Conservation (phyloP, 441 rosid species). For the Euphorbia corollata region DNA sequence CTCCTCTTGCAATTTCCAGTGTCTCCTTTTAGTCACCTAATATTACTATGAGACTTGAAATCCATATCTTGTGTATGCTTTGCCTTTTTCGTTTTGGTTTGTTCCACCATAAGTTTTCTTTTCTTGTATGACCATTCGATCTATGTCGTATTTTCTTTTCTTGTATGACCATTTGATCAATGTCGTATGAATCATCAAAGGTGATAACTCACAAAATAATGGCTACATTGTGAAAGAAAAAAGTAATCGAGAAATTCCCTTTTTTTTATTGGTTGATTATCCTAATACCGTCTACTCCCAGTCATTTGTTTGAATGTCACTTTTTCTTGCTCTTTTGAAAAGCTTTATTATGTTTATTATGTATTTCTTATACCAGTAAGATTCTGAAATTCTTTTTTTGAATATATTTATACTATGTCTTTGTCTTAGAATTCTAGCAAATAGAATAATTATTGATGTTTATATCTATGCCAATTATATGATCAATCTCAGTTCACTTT, state of each 20-base stretch:
- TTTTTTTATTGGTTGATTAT: conserved; percentile 7
- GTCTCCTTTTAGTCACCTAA: background rate
- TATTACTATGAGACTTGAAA: background rate
- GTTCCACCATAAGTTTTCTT: background rate
- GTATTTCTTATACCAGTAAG: background rate
- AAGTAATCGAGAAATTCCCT: background rate
- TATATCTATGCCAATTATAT: background rate
- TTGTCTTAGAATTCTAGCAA: too few species aligned
- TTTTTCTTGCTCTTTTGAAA: background rate
- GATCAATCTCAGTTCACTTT: conserved; percentile 11
- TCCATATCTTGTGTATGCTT: background rate
- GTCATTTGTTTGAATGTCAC: conserved; percentile 5
- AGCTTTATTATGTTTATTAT: conserved; percentile 6
- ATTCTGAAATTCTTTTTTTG: background rate
- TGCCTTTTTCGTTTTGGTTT: background rate
- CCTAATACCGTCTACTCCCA: background rate
- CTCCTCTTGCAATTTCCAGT: background rate
- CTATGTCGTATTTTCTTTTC: background rate
- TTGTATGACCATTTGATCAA: background rate
- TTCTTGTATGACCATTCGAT: background rate
- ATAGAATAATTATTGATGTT: background rate
- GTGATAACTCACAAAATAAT: background rate
- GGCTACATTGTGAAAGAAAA: background rate
- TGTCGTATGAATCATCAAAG: background rate
- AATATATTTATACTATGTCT: too few species aligned